Conservation (phyloP, 208 protist genomes). For the Herpetomonas samuelpessoai region DNA sequence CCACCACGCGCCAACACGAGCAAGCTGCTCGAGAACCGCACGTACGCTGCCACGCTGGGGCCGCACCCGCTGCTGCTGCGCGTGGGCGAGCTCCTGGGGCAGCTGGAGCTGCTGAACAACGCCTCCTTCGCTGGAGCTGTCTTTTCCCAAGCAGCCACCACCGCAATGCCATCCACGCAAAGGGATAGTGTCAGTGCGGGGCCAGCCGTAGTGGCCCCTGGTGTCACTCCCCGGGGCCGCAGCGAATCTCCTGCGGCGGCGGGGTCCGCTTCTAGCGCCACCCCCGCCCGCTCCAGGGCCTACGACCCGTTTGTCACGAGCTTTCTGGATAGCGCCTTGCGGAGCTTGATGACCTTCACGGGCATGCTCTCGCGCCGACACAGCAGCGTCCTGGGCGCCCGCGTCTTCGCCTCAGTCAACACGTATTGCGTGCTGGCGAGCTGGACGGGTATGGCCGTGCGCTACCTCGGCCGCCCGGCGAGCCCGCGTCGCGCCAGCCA, state of each 20-base stretch:
- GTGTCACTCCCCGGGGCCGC: no score
- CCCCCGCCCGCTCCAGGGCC: neutral
- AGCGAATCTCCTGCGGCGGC: constrained; percentile 3
- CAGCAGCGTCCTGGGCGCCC: constrained; percentile 39
- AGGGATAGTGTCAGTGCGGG: neutral
- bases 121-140: constrained; percentile 36
- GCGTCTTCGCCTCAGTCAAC: constrained; percentile 60
- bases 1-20: constrained; percentile 4
- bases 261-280: neutral
- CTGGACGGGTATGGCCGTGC: constrained; percentile 32
- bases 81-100: constrained; percentile 42
- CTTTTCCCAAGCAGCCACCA: constrained; percentile 19
- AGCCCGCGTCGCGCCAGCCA: constrained; percentile 1
- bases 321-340: constrained; percentile 29
- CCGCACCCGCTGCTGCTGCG: constrained; percentile 54
- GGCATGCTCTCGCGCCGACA: constrained; percentile 45
- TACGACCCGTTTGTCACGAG: constrained; percentile 35
- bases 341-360: constrained; percentile 36
- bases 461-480: neutral
- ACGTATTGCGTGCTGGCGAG: constrained; percentile 43
- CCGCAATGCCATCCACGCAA: neutral
- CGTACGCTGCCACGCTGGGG: constrained; percentile 53
- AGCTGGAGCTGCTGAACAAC: constrained; percentile 72
- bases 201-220: no score
- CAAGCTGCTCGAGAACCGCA: constrained; percentile 29